phyloP scores from a whole-genome alignment of 805 yeast species.

The Yamadazyma tumulicola region DNA sequence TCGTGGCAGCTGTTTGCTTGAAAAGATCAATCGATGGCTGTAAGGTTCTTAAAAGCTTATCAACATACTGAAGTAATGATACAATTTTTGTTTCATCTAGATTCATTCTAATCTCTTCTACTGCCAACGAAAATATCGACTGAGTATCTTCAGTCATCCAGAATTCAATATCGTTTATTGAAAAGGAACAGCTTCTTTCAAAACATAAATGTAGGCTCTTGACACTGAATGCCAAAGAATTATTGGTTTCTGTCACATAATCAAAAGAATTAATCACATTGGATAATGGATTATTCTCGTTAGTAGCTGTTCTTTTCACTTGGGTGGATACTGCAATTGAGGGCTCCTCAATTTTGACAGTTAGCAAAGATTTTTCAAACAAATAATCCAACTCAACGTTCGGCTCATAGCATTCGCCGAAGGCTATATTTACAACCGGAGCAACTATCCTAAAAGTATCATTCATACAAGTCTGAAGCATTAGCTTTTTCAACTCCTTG shows the following conservation, averaged over 20 bases:
- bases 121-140: conserved; percentile 16
- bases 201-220: conserved; percentile 22
- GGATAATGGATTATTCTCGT: not conserved
- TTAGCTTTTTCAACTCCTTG: conserved; percentile 32
- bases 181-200: conserved; percentile 13
- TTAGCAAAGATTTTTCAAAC: conserved; percentile 1
- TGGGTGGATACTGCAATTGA: conserved; percentile 28
- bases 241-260: conserved; percentile 5
- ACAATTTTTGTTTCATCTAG: conserved; percentile 18
- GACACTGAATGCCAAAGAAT: conserved; percentile 29
- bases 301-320: conserved; percentile 5
- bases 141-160: conserved; percentile 28
- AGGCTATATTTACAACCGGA: conserved; percentile 40
- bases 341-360: conserved; percentile 31
- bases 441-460: conserved; percentile 45
- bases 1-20: conserved; percentile 11
- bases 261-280: conserved; percentile 2
- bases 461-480: conserved; percentile 31
- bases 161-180: conserved; percentile 31
- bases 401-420: conserved; percentile 29
- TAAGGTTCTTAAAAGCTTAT: conserved; percentile 10
- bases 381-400: conserved; percentile 1
- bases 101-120: conserved; percentile 17
- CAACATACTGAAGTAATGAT: conserved; percentile 20
- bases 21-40: conserved; percentile 17